Evolutionary conservation across 2,329 filamentous ascomycete species (phyloP).

Genomic region (Talaromyces atroroseus): DNA sequence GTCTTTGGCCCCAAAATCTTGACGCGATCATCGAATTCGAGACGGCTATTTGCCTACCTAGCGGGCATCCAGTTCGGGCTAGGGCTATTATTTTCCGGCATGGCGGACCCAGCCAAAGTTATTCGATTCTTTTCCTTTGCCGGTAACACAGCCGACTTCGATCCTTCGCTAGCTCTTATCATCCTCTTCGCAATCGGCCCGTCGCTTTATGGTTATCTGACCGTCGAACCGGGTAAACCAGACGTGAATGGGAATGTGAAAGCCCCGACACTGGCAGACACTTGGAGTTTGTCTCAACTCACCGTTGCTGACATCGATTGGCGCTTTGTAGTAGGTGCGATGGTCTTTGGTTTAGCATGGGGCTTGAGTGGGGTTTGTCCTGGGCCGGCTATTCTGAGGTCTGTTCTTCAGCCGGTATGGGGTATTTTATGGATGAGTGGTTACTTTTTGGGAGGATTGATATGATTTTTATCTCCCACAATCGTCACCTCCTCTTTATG

Average conservation of each 20-base stretch:
- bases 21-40: conserved; percentile 26
- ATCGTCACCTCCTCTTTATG: too few species aligned
- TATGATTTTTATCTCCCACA: neutral
- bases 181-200: conserved; percentile 48
- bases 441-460: conserved; percentile 39
- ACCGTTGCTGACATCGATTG: conserved; percentile 45
- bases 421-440: conserved; percentile 44
- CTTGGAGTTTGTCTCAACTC: conserved; percentile 41
- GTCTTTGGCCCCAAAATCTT: conserved; percentile 29
- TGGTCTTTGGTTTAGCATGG: conserved; percentile 48
- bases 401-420: conserved; percentile 45
- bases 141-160: conserved; percentile 41
- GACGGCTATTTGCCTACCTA: conserved; percentile 37
- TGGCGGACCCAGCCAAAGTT: conserved; percentile 48
- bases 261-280: conserved; percentile 36
- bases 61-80: conserved; percentile 48
- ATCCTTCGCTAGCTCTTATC: conserved; percentile 47
- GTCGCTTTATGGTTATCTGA: conserved; percentile 34
- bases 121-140: conserved; percentile 45
- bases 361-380: conserved; percentile 49
- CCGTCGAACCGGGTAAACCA: conserved; percentile 24
- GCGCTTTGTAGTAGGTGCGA: conserved; percentile 44
- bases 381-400: conserved; percentile 46
- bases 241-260: conserved; percentile 19
- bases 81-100: conserved; percentile 48